A percentile compares a stretch with the other conserved stretches of the same genome.
Conservation (phyloP, 192 early-diverging fungal species). For the Chytriomyces confervae region DNA sequence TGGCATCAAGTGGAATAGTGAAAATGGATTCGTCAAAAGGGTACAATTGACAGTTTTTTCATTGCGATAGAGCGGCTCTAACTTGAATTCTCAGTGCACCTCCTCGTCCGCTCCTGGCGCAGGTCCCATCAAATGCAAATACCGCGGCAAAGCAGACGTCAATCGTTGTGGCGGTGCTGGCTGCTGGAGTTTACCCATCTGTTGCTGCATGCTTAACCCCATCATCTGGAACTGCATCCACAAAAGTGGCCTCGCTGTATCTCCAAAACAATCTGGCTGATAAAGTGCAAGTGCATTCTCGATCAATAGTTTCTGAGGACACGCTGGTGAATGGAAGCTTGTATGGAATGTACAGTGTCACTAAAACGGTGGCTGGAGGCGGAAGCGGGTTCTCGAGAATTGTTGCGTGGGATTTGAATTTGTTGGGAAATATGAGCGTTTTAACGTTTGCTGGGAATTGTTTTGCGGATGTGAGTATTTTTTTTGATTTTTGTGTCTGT, state of each 20-base stretch:
- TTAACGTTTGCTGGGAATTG: not conserved
- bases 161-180: not conserved
- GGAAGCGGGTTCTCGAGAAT: conserved; percentile 4
- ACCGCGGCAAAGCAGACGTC: not conserved
- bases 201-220: not conserved
- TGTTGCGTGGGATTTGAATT: conserved; percentile 24
- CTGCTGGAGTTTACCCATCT: conserved; percentile 19
- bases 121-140: not conserved
- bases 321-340: not conserved
- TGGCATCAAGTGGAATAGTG: conserved; percentile 7
- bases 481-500: not conserved
- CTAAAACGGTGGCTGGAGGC: not conserved
- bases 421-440: not conserved
- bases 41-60: not conserved
- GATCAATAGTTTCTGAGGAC: not conserved
- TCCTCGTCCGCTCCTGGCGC: conserved; percentile 8
- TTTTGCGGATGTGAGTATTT: not conserved
- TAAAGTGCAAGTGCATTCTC: not conserved
- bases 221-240: not conserved
- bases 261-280: conserved; percentile 1
- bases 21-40: not conserved
- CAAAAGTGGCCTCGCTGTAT: not conserved
- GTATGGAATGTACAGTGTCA: conserved; percentile 10
- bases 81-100: not conserved
- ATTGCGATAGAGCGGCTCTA: not conserved